Evolutionary conservation across 202 grass and related monocot genomes (phyloP).

Genomic region (Bolboschoenoplectus hybrid): DNA sequence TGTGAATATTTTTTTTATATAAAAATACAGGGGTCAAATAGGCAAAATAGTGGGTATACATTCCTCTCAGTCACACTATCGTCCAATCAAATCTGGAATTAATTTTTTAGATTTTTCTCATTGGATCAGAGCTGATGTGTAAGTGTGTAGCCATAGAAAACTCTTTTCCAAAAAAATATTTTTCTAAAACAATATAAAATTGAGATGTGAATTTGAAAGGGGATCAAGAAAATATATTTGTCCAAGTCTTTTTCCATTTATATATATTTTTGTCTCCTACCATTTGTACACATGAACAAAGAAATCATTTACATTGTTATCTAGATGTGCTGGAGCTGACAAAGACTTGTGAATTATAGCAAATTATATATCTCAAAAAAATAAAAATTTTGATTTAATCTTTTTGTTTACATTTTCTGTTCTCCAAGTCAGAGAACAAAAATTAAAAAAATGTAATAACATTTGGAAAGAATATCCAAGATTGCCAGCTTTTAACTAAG

Average conservation of each 20-base stretch:
- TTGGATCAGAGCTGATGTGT: conserved; percentile 23
- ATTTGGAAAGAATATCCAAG: background rate
- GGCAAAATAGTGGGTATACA: background rate
- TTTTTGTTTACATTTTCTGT: background rate
- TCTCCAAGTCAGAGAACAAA: background rate
- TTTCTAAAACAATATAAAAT: background rate
- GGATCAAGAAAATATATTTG: background rate
- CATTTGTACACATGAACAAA: background rate
- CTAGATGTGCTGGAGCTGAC: conserved; percentile 20
- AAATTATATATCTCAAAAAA: background rate
- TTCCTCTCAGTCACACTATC: background rate
- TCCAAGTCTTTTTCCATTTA: background rate
- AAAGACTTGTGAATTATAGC: background rate
- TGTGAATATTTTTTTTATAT: background rate
- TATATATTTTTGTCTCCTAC: background rate
- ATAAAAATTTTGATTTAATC: background rate
- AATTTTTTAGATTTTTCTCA: background rate
- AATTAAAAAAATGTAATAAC: background rate
- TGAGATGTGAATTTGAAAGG: background rate
- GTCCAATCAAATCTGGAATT: background rate
- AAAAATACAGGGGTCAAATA: background rate
- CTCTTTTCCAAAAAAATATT: background rate
- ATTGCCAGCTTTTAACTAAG: too few relatives aligned
- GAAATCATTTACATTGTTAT: conserved; percentile 3
- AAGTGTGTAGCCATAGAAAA: conserved; percentile 12